A percentile compares a stretch with the other conserved stretches of the same genome.
Evolutionary conservation across 176 grass and related monocot genomes (phyloP).

Genomic region (Aegilops umbellulata): DNA sequence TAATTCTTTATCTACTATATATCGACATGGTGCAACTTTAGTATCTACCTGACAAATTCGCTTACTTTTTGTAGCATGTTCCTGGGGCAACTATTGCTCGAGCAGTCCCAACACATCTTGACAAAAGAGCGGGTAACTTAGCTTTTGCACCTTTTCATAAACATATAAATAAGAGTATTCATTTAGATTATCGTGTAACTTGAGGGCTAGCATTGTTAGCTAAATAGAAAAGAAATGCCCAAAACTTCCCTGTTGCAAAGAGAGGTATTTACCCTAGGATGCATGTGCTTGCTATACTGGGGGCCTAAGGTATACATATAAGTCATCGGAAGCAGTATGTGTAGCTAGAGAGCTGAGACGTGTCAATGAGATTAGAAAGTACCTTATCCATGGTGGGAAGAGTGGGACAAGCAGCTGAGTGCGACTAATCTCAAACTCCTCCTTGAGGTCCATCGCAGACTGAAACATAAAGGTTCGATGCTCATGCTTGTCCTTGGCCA

Average conservation of each 20-base stretch:
- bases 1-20: not conserved
- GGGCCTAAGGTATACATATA: not conserved
- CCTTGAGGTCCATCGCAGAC: not conserved
- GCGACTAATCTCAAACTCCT: not conserved
- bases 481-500: not conserved
- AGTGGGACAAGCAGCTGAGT: not conserved
- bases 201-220: not conserved
- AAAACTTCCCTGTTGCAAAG: not conserved
- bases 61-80: conserved; percentile 44
- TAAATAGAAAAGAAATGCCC: not conserved
- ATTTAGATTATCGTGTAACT: not conserved
- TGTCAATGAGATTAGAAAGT: not conserved
- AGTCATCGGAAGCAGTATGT: not conserved
- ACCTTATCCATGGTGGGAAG: not conserved
- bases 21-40: not conserved
- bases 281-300: not conserved
- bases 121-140: conserved; percentile 48
- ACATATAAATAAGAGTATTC: not conserved
- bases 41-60: not conserved
- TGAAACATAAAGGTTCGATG: not conserved
- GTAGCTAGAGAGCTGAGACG: not conserved
- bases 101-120: conserved; percentile 44
- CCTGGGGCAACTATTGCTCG: conserved; percentile 50
- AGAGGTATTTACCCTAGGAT: not conserved
- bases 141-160: conserved; percentile 13